These are phyloP conservation scores for Marsdenia floribunda DNA, from an alignment of 257 asterid species.

Conservation along the genomic window DNA sequence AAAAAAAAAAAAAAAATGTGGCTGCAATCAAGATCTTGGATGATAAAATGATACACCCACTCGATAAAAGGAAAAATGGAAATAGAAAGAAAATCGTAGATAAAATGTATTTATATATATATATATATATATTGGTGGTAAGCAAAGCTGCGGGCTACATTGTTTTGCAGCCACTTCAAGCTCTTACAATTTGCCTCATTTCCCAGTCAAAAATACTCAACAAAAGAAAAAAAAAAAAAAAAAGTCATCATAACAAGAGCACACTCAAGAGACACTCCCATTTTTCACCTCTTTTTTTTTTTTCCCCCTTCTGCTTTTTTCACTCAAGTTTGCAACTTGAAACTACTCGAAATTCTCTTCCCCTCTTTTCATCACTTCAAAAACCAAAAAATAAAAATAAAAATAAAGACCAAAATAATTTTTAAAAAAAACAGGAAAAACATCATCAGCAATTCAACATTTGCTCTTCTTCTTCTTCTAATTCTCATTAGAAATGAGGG, in stretches of 20 bases:
- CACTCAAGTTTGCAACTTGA: conserved; percentile 1
- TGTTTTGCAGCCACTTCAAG: conserved; percentile 47
- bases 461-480: neutral
- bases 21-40: no score
- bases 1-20: no score
- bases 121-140: neutral
- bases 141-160: conserved; percentile 43
- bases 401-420: no score
- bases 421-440: neutral
- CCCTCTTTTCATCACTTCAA: neutral
- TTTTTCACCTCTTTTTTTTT: conserved; percentile 13
- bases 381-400: no score
- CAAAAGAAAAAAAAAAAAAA: neutral
- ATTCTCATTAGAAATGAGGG: neutral
- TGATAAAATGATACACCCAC: no score
- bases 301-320: conserved; percentile 1
- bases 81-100: no score
- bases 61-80: neutral
- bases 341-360: conserved; percentile 12
- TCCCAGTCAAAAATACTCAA: conserved; percentile 1
- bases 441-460: neutral
- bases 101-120: no score
- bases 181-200: conserved; percentile 18
- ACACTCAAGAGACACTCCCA: conserved; percentile 21
- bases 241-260: conserved; percentile 18